Evolutionary conservation across 805 yeast genomes (phyloP).

Genomic region (Nakazawaea sp.): DNA sequence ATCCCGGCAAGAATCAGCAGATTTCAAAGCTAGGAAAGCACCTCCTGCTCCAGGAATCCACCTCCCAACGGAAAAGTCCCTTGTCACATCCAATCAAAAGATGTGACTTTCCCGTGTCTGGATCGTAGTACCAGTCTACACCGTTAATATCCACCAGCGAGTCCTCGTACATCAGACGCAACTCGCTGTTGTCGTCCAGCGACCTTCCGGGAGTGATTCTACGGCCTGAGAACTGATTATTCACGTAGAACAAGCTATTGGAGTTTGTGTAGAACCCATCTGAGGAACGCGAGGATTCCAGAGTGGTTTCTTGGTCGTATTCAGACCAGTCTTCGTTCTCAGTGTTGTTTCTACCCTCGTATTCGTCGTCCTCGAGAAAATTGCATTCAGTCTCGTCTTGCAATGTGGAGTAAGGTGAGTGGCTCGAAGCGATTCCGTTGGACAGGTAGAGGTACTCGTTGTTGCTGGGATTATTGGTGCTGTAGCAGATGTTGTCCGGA

Average conservation of each 20-base stretch:
- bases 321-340: conserved; percentile 7
- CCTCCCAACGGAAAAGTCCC: conserved; percentile 65
- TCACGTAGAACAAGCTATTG: conserved; percentile 5
- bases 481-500: background rate
- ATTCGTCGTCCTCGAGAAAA: conserved; percentile 3
- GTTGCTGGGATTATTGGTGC: too few species aligned
- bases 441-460: conserved; percentile 7
- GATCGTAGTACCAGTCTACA: conserved; percentile 47
- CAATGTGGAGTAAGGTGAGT: background rate
- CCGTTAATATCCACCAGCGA: conserved; percentile 45
- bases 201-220: background rate
- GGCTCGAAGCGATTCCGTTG: conserved; percentile 8
- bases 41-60: conserved; percentile 57
- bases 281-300: conserved; percentile 1
- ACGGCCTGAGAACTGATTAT: conserved; percentile 6
- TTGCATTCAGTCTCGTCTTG: background rate
- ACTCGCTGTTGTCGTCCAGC: background rate
- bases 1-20: conserved; percentile 23
- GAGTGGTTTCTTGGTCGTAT: conserved; percentile 4
- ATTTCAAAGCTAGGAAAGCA: conserved; percentile 51
- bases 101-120: conserved; percentile 36
- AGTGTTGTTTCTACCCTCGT: background rate
- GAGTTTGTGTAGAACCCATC: conserved; percentile 5
- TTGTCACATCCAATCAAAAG: conserved; percentile 57
- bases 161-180: conserved; percentile 8